A percentile compares a stretch with the other conserved stretches of the same genome.
phyloP scores from a whole-genome alignment of 176 grass and related monocot genomes.

The Triticum monococcum region DNA sequence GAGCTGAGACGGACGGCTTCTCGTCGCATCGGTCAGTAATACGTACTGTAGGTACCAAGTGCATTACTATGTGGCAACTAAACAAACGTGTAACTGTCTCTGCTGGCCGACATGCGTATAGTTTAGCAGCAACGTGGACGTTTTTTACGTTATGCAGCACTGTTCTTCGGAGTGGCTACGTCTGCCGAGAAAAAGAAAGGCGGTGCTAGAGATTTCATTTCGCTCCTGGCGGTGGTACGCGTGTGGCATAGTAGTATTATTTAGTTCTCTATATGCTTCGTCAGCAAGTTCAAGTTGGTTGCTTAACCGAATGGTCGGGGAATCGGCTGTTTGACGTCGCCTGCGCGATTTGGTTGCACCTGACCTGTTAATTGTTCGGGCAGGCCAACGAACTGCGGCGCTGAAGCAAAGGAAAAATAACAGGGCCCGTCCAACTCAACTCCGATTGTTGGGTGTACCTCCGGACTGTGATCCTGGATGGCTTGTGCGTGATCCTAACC shows the following conservation, averaged over 20 bases:
- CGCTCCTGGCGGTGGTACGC: not conserved
- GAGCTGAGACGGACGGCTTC: not conserved
- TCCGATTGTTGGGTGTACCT: not conserved
- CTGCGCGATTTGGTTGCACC: not conserved
- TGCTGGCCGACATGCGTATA: not conserved
- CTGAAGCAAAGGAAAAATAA: not conserved
- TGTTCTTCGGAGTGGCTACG: not conserved
- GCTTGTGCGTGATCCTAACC: not conserved
- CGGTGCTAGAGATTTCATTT: not conserved
- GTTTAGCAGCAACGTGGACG: not conserved
- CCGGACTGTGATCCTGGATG: too few species aligned
- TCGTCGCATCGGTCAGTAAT: not conserved
- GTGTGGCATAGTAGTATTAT: not conserved
- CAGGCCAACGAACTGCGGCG: not conserved
- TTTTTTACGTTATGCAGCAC: not conserved
- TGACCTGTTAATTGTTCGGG: too few species aligned
- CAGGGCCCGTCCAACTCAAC: too few species aligned
- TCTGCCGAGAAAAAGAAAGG: not conserved
- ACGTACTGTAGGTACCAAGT: too few species aligned
- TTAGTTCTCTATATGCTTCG: not conserved
- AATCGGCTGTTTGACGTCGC: slow-evolving; percentile 20
- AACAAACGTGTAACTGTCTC: not conserved
- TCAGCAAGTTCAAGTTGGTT: not conserved
- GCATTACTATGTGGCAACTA: too few species aligned
- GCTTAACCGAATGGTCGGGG: not conserved